A percentile compares a stretch with the other conserved stretches of the same genome.
phyloP scores from a whole-genome alignment of 2,329 filamentous ascomycete species.

The Cryphonectria naterciae region DNA sequence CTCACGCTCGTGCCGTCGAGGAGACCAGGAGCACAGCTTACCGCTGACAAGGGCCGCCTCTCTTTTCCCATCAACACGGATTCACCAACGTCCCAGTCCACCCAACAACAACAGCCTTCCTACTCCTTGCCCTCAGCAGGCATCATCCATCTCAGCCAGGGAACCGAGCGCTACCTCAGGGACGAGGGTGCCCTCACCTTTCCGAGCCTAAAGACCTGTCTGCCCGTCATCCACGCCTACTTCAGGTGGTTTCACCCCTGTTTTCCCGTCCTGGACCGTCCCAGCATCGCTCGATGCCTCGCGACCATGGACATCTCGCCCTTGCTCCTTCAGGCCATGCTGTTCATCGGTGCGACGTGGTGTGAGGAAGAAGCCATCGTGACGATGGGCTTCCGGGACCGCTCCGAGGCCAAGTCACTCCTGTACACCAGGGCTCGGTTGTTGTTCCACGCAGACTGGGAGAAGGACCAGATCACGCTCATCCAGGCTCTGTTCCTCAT shows the following conservation, averaged over 20 bases:
- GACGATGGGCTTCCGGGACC: slow-evolving; percentile 26
- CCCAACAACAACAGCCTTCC: not conserved
- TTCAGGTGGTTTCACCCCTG: slow-evolving; percentile 28
- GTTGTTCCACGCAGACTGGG: slow-evolving; percentile 27
- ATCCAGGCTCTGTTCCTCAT: slow-evolving; percentile 26
- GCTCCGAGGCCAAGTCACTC: slow-evolving; percentile 27
- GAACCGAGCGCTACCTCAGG: slow-evolving; percentile 31
- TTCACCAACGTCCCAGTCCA: slow-evolving; percentile 24
- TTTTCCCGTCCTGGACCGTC: slow-evolving; percentile 25
- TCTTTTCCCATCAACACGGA: slow-evolving; percentile 29
- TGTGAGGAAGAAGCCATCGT: slow-evolving; percentile 22
- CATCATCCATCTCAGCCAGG: slow-evolving; percentile 29
- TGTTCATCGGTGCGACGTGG: slow-evolving; percentile 27
- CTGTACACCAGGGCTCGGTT: slow-evolving; percentile 28
- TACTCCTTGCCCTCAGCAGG: slow-evolving; percentile 19
- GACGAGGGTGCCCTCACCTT: slow-evolving; percentile 33
- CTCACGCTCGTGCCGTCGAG: slow-evolving; percentile 38
- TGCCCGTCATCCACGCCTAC: slow-evolving; percentile 33
- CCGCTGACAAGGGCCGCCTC: slow-evolving; percentile 27
- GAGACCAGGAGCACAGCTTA: slow-evolving; percentile 3
- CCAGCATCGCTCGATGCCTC: slow-evolving; percentile 16
- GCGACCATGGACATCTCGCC: slow-evolving; percentile 24
- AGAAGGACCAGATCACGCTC: slow-evolving; percentile 26
- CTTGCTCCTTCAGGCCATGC: slow-evolving; percentile 26
- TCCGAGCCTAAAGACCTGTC: slow-evolving; percentile 30